Base-by-base conservation (phyloP, 371 early-diverging fungal genomes). In the Apophysomyces ossiformis region DNA sequence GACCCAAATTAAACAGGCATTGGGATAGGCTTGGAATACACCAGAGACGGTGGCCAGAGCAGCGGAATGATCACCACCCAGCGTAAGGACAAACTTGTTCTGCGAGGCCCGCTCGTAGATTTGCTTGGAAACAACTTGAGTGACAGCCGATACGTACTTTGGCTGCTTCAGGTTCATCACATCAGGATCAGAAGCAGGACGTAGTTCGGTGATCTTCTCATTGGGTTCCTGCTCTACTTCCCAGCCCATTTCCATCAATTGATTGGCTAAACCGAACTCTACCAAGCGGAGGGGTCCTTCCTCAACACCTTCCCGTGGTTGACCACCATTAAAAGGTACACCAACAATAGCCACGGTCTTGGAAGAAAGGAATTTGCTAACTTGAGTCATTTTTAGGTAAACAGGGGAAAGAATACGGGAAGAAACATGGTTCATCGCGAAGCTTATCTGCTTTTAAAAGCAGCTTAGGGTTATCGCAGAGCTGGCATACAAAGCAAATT, bases 1-100 rank as follows among this genome's bases (percentile, higher is more conserved):
- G 8, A 98, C 90, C 99, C 98, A 98, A 63, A 98, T 86, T 65
- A 98, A 89, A 65, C 96, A 93, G 38, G 97, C 85, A 63, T 96
- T 87, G 64, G 87, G 85, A 79, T 97, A 86, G 21, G 91, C 93
- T 9, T 86, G 72, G 35, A 94, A 80, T 7, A 90, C 86, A 54
- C 97, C 98, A 39, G 91, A 85, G 6, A 97, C 86, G 36, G 97
- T 96, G 54, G 94, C 97, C 71, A 98, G 81, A 46, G 89, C 99
- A 46, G 97, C 78, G 11, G 95, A 95, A 76, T 98, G 99, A 79
- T 98, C 99, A 37, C 98, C 98, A 68, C 99, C 99, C 58, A 98
- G 77, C 12, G 96, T 96, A 64, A 98, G 75, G 13, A 95, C 95
- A 43, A 97, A 75, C 37, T 95, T 85, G 7, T 94, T 91, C 67